phyloP scores from a whole-genome alignment of 768 basidiomycete species.

The Xerocomellus intermedius region DNA sequence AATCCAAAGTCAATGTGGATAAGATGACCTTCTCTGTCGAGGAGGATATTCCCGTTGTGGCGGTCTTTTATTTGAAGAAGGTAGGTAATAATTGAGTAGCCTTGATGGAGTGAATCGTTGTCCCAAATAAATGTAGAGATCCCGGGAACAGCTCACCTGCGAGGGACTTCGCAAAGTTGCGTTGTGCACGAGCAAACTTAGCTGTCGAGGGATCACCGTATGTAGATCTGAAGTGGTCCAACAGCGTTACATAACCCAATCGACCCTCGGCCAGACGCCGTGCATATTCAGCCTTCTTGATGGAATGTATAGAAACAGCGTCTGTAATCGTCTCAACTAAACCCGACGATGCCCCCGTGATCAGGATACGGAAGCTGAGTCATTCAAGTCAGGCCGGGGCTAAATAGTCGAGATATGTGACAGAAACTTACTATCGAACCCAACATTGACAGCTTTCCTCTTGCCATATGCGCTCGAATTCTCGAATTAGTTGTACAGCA shows the following conservation, averaged over 20 bases:
- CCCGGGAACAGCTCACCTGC: conserved; percentile 49
- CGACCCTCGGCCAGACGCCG: conserved; percentile 77
- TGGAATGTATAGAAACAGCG: conserved; percentile 97
- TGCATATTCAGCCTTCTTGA: conserved; percentile 98
- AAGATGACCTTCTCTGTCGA: conserved; percentile 92
- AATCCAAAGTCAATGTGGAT: conserved; percentile 99
- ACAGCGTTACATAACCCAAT: conserved; percentile 81
- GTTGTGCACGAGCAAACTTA: conserved; percentile 86
- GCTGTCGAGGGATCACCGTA: conserved; percentile 88
- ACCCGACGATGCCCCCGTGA: conserved; percentile 90
- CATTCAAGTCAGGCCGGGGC: not conserved
- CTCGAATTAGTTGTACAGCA: conserved; percentile 90
- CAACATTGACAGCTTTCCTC: conserved; percentile 92
- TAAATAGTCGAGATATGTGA: not conserved
- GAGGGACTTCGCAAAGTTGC: conserved; percentile 90
- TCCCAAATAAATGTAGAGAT: not conserved
- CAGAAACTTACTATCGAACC: conserved; percentile 76
- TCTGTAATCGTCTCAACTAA: conserved; percentile 98
- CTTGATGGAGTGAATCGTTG: conserved; percentile 35
- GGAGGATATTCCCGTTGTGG: conserved; percentile 96
- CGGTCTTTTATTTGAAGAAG: conserved; percentile 97
- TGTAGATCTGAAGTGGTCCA: conserved; percentile 90
- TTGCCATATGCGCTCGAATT: conserved; percentile 92
- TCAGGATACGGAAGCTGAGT: conserved; percentile 88
- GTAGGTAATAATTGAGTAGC: conserved; percentile 95